Evolutionary conservation across 768 basidiomycete genomes (phyloP), one percentile per base, ranked within the genome.

Genomic region (Mycena pura): DNA sequence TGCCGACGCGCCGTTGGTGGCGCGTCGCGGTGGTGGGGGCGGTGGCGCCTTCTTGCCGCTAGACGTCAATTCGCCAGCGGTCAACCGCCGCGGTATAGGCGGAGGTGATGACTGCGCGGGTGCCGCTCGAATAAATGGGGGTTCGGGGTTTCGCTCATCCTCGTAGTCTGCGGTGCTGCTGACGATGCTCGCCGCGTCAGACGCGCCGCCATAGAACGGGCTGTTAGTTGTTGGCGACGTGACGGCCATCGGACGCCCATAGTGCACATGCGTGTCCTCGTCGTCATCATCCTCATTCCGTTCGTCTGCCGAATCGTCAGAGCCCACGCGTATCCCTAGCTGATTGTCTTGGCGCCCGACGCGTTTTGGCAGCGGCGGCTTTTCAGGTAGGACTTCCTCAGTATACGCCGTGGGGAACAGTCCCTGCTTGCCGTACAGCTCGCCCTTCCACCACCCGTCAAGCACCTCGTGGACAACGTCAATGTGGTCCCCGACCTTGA

Each of bases 361-460:
- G 29, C 71, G 71, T 43, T 64, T 56, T 3, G 68, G 69, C 21
- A 73, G 62, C 17, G 72, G 68, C 6, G 79, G 73, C 41, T 73
- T 76, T 22, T 75, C 70, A 9, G 74, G 69, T 1, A 82, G 68
- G 27, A 77, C 70, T n/a, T n/a, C n/a, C 65, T 93, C 90, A 9
- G 87, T 88, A 73, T 93, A 91, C 6, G 86, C 82, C 1, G 85
- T 82, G 0, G 95, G 95, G 81, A 97, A 96, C 39, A 96, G 72
- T 14, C 95, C 95, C 50, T 82, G 86, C 62, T 80, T 80, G 2
- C 91, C 92, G 55, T 83, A 76, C 31, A 86, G 71, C 70, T 91
- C 87, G 7, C 94, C 95, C 78, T 94, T 84, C 91, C 93, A 96
- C 95, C 95, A 96, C 60, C 87, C 93, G 62, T 92, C 91, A 31